Percentiles rank a stretch among this genome's conserved stretches.
Evolutionary conservation across 352 stramenopile genomes (phyloP).

Genomic region (Phytophthora pseudosyringae): DNA sequence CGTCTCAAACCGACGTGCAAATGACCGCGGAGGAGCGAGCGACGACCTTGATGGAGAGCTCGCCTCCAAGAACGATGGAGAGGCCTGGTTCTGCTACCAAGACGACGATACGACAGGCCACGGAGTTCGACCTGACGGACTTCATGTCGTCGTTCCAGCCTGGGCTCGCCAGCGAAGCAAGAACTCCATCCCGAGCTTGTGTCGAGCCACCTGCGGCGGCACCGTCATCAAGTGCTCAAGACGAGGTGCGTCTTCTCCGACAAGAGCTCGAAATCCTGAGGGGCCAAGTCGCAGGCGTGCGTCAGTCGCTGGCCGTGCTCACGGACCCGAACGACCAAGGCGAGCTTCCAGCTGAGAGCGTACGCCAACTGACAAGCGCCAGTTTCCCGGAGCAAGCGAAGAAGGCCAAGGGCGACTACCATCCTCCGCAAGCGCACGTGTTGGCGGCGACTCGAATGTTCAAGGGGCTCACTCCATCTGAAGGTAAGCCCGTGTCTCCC

Average conservation of each 20-base stretch:
- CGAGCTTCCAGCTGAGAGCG: slow-evolving; percentile 3
- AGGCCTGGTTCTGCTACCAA: too few species aligned
- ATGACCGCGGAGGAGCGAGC: too few species aligned
- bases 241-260: background rate
- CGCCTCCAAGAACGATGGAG: too few species aligned
- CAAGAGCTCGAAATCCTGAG: too few species aligned
- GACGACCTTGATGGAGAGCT: too few species aligned
- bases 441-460: slow-evolving; percentile 13
- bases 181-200: too few species aligned
- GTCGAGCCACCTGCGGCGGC: background rate
- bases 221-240: background rate
- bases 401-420: slow-evolving; percentile 20
- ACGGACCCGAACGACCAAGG: slow-evolving; percentile 5
- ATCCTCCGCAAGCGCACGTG: slow-evolving; percentile 16
- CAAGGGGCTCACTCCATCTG: background rate
- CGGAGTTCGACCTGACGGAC: too few species aligned
- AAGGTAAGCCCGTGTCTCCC: slow-evolving; percentile 20
- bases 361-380: too few species aligned
- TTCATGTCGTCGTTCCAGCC: slow-evolving; percentile 26
- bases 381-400: slow-evolving; percentile 18
- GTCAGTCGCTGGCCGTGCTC: too few species aligned
- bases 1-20: too few species aligned
- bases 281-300: too few species aligned
- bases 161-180: slow-evolving; percentile 1
- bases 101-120: too few species aligned